Base-by-base conservation (phyloP, 257 asterid species). In the Striga asiatica region DNA sequence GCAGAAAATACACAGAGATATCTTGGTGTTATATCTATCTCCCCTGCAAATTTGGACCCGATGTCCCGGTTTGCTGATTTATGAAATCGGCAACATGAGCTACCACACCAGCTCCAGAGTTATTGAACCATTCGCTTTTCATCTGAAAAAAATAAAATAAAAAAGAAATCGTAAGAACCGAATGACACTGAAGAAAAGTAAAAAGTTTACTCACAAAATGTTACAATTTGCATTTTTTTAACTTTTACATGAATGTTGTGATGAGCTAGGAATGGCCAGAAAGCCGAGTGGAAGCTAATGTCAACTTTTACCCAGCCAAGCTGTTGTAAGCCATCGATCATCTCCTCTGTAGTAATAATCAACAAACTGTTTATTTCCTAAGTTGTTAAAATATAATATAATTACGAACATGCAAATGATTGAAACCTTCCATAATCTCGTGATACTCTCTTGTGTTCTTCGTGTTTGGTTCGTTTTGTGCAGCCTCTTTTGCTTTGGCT, bases 231-330 rank as follows among this genome's bases (percentile, higher is more conserved):
- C n/a, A n/a, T n/a, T n/a, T n/a, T n/a, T n/a, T n/a, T n/a, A n/a
- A n/a, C n/a, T n/a, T 56, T 71, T 78, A 84, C 98, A 69, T 91
- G 88, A 32, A 87, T 91, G 58, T 79, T 84, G 72, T 82, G 74
- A 54, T 87, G 98, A 14, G 98, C 97, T 31, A 84, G 82, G 76
- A 87, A 91, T 6, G 95, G 93, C 93, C 89, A 87, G 28, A 68
- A 50, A 10, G 95, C 74, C 0, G 95, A 78, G 72, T 84, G 94
- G 60, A 91, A 87, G 74, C 85, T 87, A 50, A 91, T 89, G 53
- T 91, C 98, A 10, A 91, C 84, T 66, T 91, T 91, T 52, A 43
- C 69, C 98, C 97, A 87, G 41, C 88, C 94, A 31, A 87, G 16
- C 61, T 77, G 77, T 70, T 91, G 98, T 54, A 91, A 71, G 24